Conservation (phyloP, 176 grass and related monocot species). For the Thinopyrum elongatum region DNA sequence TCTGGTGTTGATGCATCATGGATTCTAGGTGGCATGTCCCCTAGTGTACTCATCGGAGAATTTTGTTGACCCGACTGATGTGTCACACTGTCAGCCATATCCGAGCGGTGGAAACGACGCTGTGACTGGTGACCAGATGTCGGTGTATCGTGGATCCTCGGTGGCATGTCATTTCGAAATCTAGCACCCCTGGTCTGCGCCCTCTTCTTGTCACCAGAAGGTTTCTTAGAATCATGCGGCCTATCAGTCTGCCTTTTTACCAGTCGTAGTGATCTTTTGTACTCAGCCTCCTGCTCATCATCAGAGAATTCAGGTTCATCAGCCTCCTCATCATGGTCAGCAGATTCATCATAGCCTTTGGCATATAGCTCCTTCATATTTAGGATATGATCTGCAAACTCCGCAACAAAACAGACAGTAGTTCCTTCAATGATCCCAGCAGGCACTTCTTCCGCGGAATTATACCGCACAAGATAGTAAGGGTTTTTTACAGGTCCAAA, state of each 20-base stretch:
- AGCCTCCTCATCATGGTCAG: constrained; percentile 49
- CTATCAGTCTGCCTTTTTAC: constrained; percentile 61
- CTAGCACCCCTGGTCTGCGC: constrained; percentile 23
- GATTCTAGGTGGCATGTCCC: constrained; percentile 16
- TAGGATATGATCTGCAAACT: constrained; percentile 82
- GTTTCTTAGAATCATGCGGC: constrained; percentile 32
- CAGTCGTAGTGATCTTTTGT: constrained; percentile 49
- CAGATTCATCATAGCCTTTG: constrained; percentile 89
- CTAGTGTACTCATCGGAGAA: neutral
- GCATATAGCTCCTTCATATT: constrained; percentile 66
- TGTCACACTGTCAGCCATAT: constrained; percentile 15
- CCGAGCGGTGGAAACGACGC: neutral
- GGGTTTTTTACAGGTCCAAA: constrained; percentile 95
- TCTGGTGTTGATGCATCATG: constrained; percentile 13
- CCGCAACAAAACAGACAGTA: constrained; percentile 61
- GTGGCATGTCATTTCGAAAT: constrained; percentile 29
- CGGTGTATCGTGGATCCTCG: constrained; percentile 9
- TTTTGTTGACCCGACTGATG: constrained; percentile 17
- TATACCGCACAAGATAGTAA: constrained; percentile 83
- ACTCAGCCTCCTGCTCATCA: constrained; percentile 89
- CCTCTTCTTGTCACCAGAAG: constrained; percentile 49
- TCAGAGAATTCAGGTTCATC: constrained; percentile 89
- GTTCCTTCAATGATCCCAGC: constrained; percentile 62
- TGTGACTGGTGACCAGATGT: constrained; percentile 4
- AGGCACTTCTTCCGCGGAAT: constrained; percentile 66